Evolutionary conservation across 2,329 filamentous ascomycete species (phyloP), one percentile per base, ranked within the genome.

Genomic region (Penicillium sp.): DNA sequence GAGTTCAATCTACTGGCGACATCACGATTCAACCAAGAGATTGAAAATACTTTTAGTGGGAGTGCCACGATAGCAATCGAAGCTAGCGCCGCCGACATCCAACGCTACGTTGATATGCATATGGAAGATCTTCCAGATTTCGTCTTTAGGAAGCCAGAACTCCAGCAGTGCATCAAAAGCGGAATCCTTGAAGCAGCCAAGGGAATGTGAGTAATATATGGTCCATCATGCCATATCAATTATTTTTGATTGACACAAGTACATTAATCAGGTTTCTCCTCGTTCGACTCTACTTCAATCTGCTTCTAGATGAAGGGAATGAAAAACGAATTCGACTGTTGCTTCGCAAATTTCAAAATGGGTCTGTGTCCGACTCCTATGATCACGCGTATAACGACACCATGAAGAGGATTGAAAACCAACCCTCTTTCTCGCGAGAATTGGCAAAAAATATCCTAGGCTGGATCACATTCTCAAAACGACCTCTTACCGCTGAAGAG

Each of bases 331-430:
- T 56, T 25, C 47, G 45, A 18, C 43, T 25, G 16, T 40, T 48
- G 13, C n/a, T 50, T 3, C 11, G 42, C 10, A 44, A 38, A 30
- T 44, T 56, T 8, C n/a, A 14, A 8, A n/a, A n/a, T n/a, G n/a
- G n/a, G n/a, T 33, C 42, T 25, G 18, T 30, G 24, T 20, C 27
- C 10, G 49, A 59, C 13, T 66, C 64, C 3, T 74, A 76, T 31
- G 59, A 74, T 18, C 4, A 57, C 9, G 71, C 73, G 0, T 82
- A 82, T 45, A 48, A 68, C 0, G 54, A 71, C 0, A 70, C 73
- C 0, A 74, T 81, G 61, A 39, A 73, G 6, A 63, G 76, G 35
- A 78, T 81, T 16, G 48, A 72, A 27, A 51, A 61, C 1, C 76
- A 81, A 48, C 20, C 58, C 25, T 27, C 25, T 27, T 9, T 9